Conservation (phyloP, 2,329 filamentous ascomycete species). For the Talaromyces piceae region DNA sequence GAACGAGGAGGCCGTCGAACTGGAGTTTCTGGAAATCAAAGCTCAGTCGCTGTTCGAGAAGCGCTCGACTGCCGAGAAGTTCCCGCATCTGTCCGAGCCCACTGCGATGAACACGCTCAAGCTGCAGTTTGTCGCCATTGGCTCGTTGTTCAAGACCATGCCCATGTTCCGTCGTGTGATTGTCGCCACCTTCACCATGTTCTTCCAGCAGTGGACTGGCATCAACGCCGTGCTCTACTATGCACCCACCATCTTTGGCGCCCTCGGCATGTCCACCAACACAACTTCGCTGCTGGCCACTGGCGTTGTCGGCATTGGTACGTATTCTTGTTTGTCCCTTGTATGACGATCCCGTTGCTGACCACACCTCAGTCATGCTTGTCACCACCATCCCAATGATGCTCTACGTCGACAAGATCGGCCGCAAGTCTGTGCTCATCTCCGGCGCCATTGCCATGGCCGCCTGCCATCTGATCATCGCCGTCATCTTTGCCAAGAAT, state of each 20-base stretch:
- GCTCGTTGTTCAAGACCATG: slow-evolving; percentile 23
- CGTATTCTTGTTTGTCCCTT: slow-evolving; percentile 17
- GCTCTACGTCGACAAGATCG: slow-evolving; percentile 25
- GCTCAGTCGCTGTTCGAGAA: slow-evolving; percentile 73
- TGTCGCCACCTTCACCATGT: slow-evolving; percentile 41
- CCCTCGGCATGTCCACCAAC: slow-evolving; percentile 20
- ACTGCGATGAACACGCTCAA: slow-evolving; percentile 59
- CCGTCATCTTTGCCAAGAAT: slow-evolving; percentile 57
- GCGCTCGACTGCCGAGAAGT: slow-evolving; percentile 58
- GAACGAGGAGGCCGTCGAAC: slow-evolving; percentile 54
- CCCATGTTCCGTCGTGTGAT: slow-evolving; percentile 42
- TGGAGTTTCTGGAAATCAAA: slow-evolving; percentile 79
- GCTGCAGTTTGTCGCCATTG: slow-evolving; percentile 48
- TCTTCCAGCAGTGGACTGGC: slow-evolving; percentile 44
- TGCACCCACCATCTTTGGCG: slow-evolving; percentile 24
- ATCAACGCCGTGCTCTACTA: slow-evolving; percentile 39
- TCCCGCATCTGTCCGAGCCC: slow-evolving; percentile 55
- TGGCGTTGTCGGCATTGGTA: slow-evolving; percentile 23
- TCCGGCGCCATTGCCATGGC: slow-evolving; percentile 59
- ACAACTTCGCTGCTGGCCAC: slow-evolving; percentile 22
- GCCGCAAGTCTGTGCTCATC: slow-evolving; percentile 25
- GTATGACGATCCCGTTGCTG: background rate
- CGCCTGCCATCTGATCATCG: slow-evolving; percentile 61
- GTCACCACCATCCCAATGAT: slow-evolving; percentile 23
- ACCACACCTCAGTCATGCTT: slow-evolving; percentile 3